phyloP scores from a whole-genome alignment of 73 alveolate species.

The Tetrahymena malaccensis region DNA sequence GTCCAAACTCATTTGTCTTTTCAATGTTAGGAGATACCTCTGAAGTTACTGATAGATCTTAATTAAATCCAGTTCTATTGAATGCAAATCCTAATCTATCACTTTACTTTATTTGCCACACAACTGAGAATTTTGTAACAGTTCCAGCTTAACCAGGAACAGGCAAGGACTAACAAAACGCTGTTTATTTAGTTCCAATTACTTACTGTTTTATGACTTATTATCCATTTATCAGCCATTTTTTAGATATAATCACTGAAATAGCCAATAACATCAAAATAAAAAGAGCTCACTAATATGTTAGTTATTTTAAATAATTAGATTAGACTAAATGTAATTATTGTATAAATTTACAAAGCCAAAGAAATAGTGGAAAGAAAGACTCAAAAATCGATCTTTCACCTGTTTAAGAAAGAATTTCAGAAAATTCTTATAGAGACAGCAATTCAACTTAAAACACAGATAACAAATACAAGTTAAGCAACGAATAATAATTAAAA shows the following conservation, averaged over 20 bases:
- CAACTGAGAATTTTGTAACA: not conserved
- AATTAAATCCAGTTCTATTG: not conserved
- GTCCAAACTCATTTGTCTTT: not conserved
- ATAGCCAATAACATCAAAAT: not conserved
- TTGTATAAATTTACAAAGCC: not conserved
- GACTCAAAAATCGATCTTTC: not conserved
- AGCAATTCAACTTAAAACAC: not conserved
- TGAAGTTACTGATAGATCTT: not conserved
- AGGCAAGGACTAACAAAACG: not conserved
- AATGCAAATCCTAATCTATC: not conserved
- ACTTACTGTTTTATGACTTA: not conserved
- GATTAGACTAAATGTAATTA: not conserved
- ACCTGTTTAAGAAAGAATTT: not conserved
- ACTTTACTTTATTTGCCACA: not conserved
- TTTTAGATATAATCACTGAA: not conserved
- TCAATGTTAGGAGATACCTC: not conserved
- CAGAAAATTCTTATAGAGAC: not conserved
- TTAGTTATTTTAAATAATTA: not conserved
- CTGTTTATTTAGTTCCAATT: not conserved
- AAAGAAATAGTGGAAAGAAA: not conserved
- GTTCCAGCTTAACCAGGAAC: not conserved
- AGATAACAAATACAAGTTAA: not conserved
- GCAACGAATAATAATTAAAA: not conserved
- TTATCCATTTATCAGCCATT: not conserved
- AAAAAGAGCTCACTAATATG: not conserved